Evolutionary conservation across 1,139 yeast genomes (phyloP).

Genomic region (Pneumocystis oryctolagi): DNA sequence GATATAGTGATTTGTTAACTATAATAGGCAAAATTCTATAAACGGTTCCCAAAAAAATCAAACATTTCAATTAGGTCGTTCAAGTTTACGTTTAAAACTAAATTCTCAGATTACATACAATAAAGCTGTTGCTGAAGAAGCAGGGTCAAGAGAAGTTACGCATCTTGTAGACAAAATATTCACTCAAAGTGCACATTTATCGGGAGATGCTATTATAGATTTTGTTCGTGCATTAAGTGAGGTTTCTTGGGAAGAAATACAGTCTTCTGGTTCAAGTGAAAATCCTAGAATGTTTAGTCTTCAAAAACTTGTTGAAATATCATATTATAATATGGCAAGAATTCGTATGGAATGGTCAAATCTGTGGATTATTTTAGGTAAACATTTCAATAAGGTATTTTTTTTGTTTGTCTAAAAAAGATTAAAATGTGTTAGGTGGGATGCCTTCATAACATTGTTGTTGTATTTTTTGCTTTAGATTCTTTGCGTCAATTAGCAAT

Average conservation of each 20-base stretch:
- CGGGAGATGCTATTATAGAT: slow-evolving; percentile 71
- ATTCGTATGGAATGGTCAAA: slow-evolving; percentile 95
- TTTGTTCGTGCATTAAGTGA: slow-evolving; percentile 77
- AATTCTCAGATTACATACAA: slow-evolving; percentile 22
- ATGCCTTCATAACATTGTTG: slow-evolving; percentile 57
- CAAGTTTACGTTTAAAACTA: slow-evolving; percentile 5
- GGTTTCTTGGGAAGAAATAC: slow-evolving; percentile 82
- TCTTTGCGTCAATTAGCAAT: slow-evolving; percentile 84
- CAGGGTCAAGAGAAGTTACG: slow-evolving; percentile 61
- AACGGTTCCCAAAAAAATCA: background rate
- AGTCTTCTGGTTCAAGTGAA: slow-evolving; percentile 64
- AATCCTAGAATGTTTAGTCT: slow-evolving; percentile 84
- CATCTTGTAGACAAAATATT: slow-evolving; percentile 79
- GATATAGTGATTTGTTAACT: background rate
- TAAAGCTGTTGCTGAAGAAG: slow-evolving; percentile 42
- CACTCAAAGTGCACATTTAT: slow-evolving; percentile 62
- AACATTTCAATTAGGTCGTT: background rate
- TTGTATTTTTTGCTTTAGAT: slow-evolving; percentile 83
- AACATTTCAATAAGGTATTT: slow-evolving; percentile 48
- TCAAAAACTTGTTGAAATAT: slow-evolving; percentile 91
- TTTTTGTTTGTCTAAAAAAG: background rate
- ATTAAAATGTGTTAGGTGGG: slow-evolving; percentile 35
- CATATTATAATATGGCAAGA: slow-evolving; percentile 93
- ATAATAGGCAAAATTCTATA: background rate
- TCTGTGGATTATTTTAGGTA: slow-evolving; percentile 87